Evolutionary conservation across 768 basidiomycete genomes (phyloP).

Genomic region (Macrocybe gigantea): DNA sequence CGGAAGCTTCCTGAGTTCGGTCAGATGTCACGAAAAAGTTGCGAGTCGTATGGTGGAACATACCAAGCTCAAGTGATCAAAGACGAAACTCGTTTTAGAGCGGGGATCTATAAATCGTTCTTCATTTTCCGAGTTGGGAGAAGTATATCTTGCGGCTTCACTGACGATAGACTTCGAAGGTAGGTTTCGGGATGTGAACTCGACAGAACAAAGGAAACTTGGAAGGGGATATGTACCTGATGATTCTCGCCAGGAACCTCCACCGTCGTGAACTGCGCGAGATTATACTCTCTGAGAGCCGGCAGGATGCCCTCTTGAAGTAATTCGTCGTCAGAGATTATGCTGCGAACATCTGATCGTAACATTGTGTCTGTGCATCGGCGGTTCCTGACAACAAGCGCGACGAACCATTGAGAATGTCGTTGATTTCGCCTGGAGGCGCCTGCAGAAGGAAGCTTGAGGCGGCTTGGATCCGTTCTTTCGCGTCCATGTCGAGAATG

Average conservation of each 20-base stretch:
- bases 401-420: constrained; percentile 78
- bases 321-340: constrained; percentile 82
- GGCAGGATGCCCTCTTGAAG: constrained; percentile 75
- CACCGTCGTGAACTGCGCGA: constrained; percentile 81
- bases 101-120: constrained; percentile 83
- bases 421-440: constrained; percentile 95
- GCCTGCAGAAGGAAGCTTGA: constrained; percentile 81
- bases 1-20: constrained; percentile 62
- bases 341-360: constrained; percentile 76
- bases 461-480: constrained; percentile 65
- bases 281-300: constrained; percentile 79
- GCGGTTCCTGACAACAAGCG: constrained; percentile 1
- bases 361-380: constrained; percentile 7
- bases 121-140: constrained; percentile 34
- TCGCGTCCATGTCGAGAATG: constrained; percentile 41
- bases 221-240: constrained; percentile 46
- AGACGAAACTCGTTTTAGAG: constrained; percentile 69
- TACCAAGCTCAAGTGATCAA: constrained; percentile 84
- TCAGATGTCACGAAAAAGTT: constrained; percentile 5
- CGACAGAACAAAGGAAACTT: not conserved
- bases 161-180: constrained; percentile 72
- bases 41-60: constrained; percentile 17
- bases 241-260: constrained; percentile 75
- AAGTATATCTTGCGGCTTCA: constrained; percentile 50
- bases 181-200: not conserved